These are phyloP conservation scores for Furcasterigmium sp. DNA, from an alignment of 2,329 filamentous ascomycete species.

Conservation along the genomic window DNA sequence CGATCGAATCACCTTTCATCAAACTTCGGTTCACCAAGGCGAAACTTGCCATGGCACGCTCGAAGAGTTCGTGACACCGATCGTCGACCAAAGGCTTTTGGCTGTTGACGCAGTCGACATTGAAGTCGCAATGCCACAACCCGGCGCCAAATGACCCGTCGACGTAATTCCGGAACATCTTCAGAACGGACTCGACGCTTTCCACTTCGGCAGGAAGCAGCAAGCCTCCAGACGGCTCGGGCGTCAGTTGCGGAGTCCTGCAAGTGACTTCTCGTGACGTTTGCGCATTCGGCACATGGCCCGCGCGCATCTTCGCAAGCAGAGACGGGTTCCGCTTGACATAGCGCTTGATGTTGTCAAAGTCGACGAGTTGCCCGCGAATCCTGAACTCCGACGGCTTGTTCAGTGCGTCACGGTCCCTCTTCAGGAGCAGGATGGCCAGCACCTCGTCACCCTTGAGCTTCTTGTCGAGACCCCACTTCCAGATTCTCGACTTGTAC, in stretches of 20 bases:
- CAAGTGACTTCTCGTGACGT: slow-evolving; percentile 25
- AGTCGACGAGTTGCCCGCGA: slow-evolving; percentile 29
- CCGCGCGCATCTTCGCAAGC: slow-evolving; percentile 23
- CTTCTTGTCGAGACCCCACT: slow-evolving; percentile 36
- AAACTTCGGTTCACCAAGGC: slow-evolving; percentile 25
- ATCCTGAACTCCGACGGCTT: slow-evolving; percentile 29
- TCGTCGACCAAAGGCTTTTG: slow-evolving; percentile 11
- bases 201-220: slow-evolving; percentile 15
- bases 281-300: slow-evolving; percentile 23
- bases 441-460: slow-evolving; percentile 34
- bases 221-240: slow-evolving; percentile 14
- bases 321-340: slow-evolving; percentile 31
- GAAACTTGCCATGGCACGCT: slow-evolving; percentile 26
- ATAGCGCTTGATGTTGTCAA: slow-evolving; percentile 33
- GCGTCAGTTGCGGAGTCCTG: slow-evolving; percentile 21
- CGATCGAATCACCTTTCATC: slow-evolving; percentile 24
- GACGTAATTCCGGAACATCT: slow-evolving; percentile 22
- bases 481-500: slow-evolving; percentile 36
- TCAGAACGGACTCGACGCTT: slow-evolving; percentile 19
- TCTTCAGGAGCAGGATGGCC: slow-evolving; percentile 28
- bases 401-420: slow-evolving; percentile 27
- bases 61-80: slow-evolving; percentile 27
- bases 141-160: slow-evolving; percentile 21
- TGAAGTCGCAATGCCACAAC: slow-evolving; percentile 23
- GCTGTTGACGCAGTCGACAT: slow-evolving; percentile 20